Base-by-base conservation (phyloP, 2,329 filamentous ascomycete species). In the Calonectria naviculata region DNA sequence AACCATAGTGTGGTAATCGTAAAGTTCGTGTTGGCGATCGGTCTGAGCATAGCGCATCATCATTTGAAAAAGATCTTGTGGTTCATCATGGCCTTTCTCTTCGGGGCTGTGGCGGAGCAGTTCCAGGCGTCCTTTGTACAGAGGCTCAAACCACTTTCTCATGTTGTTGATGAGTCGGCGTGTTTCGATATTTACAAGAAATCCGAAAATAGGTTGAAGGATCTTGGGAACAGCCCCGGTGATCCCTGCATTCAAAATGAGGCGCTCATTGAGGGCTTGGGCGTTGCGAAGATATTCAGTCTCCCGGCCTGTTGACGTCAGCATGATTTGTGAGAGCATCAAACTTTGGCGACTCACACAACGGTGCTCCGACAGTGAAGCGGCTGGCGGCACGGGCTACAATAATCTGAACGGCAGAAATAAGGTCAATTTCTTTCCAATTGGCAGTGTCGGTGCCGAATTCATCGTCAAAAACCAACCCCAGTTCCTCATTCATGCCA, bases 61-160 rank as follows among this genome's bases (percentile, higher is more conserved):
- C 76, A 84, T 81, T 70, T 86, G 84, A 1, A 86, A 47, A 21
- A 81, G 80, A 41, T 87, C 85, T 13, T 81, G 77, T 0, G 83
- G 83, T 7, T 79, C 78, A 19, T 73, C 47, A 15, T 76, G 58
- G 4, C 73, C 70, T 0, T 70, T 63, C 2, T 75, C 67, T 3
- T 72, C 58, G 3, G n/a, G n/a, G n/a, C 52, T 19, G 42, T 54
- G 42, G 3, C 29, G 28, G 1, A 68, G 29, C 12, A 42, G 28
- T 4, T 75, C 65, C 5, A 78, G 29, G 15, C 76, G 75, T 3
- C 73, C 19, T 21, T 67, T 62, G 24, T 70, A 73, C 1, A 79
- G 60, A 4, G 80, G 79, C 1, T 75, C 68, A 17, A 80, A 63
- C 47, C 80, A 77, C 3, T 75, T 76, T 58, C 78, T 78, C 13